Base-by-base conservation (phyloP, 192 early-diverging fungal species). In the Glomus cerebriforme region DNA sequence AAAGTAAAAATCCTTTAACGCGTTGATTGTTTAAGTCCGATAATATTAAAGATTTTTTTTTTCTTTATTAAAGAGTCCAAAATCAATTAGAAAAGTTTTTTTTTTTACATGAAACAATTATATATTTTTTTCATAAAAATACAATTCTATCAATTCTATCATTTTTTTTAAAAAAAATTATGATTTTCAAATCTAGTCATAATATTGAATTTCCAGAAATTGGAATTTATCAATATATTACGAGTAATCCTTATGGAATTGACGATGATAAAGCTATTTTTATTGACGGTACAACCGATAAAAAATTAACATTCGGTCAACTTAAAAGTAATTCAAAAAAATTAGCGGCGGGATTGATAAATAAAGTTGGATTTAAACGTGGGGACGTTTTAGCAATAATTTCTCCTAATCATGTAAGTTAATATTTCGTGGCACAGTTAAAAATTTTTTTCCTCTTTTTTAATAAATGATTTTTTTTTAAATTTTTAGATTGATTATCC, bases 321-420 rank as follows among this genome's bases (percentile, higher is more conserved):
- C 81, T 80, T 79, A 84, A 84, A 75, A 54, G 75, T 12, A 45
- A 77, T 26, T 78, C 81, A 47, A 79, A 74, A 32, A 58, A 64
- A 32, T 77, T 92, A 19, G 84, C 83, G 37, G 81, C 78, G 75
- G 92, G 91, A 34, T 87, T 87, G 80, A 75, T 47, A 76, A 83
- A 84, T 73, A 84, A 59, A 17, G 72, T 90, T 26, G 88, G 88
- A 0, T 84, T 96, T 62, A 85, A 88, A 32, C 90, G 88, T 27
- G 91, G 92, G 24, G 92, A 95, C 70, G 88, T 90, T 10, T 83
- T 96, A 15, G 92, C 88, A 27, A 80, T 94, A 17, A 88, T 92
- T 37, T 82, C 92, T 12, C 93, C 92, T 43, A 96, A 95, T 84
- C 86, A 88, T 22, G 86, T 90, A 49, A 9, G 31, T n/a, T n/a